A percentile compares a stretch with the other conserved stretches of the same genome.
These are phyloP conservation scores for Gyrodon lividus DNA, from an alignment of 768 basidiomycete species.

Conservation along the genomic window DNA sequence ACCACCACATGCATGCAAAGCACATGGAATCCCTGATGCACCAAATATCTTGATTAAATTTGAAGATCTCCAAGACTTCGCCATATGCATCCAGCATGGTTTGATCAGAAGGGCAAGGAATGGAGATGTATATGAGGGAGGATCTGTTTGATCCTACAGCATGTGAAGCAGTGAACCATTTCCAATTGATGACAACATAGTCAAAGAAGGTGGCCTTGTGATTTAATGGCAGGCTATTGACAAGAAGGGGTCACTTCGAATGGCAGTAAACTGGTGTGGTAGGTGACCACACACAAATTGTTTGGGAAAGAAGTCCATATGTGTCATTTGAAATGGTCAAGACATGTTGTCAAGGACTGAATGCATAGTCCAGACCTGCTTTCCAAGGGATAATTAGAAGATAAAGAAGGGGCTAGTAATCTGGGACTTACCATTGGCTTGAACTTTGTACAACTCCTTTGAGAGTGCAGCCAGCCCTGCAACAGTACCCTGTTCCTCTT, in stretches of 20 bases:
- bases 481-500: conserved; percentile 26
- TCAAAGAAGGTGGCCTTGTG: neutral
- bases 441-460: conserved; percentile 20
- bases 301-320: neutral
- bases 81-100: neutral
- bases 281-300: neutral
- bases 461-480: conserved; percentile 9
- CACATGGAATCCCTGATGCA: neutral
- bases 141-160: neutral
- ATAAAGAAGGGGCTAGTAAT: neutral
- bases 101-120: neutral
- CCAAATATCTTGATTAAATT: neutral
- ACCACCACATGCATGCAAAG: too few species aligned
- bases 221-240: neutral
- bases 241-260: neutral
- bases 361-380: neutral
- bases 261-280: neutral
- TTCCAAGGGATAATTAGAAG: neutral
- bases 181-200: neutral
- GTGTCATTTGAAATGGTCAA: neutral
- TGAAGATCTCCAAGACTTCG: conserved; percentile 2
- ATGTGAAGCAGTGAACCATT: neutral
- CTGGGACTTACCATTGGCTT: conserved; percentile 18
- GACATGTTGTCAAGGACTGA: neutral
- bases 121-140: neutral